Base-by-base conservation (phyloP, 2,329 filamentous ascomycete species). In the Akanthomyces uredinophilus region DNA sequence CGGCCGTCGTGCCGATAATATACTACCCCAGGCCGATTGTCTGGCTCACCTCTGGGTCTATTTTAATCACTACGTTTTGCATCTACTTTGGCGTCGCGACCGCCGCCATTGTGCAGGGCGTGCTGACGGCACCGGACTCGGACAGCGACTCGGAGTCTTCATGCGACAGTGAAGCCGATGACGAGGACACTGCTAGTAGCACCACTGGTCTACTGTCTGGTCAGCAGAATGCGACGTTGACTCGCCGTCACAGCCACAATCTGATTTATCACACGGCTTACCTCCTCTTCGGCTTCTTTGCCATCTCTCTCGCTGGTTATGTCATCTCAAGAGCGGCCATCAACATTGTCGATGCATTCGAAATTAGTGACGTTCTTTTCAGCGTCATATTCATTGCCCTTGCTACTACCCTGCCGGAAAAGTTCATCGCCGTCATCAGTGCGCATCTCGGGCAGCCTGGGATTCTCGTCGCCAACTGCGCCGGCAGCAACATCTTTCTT, bases 401-500 rank as follows among this genome's bases (percentile, higher is more conserved):
- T 64, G 81, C 79, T 5, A 84, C 81, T 0, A 83, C 81, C 0
- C 70, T 84, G 1, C 81, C 82, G 0, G 81, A 84, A 65, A 83
- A 83, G 66, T 74, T 83, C 44, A 66, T 84, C 52, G 77, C 81
- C 1, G 71, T 83, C 4, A 64, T 83, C 27, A 80, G 79, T 63
- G 78, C 79, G 18, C 71, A 67, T 13, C 74, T 77, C 16, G 80
- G 79, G 5, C 77, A 83, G 20, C 68, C 70, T 2, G 80, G 80
- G 1, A 81, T 84, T 52, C 67, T 84, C 10, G 78, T 81, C 6
- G 82, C 81, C 0, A 83, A 79, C 50, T 81, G 80, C 4, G 80
- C 77, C 0, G 81, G 81, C 5, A 83, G 80, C 64, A 84, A 84
- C 63, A 80, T 84, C 39, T 85, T 84, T 66, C 70, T 84, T 37